Conservation (phyloP, 164 flowering plant genomes). For the Paratinospora sagittata region DNA sequence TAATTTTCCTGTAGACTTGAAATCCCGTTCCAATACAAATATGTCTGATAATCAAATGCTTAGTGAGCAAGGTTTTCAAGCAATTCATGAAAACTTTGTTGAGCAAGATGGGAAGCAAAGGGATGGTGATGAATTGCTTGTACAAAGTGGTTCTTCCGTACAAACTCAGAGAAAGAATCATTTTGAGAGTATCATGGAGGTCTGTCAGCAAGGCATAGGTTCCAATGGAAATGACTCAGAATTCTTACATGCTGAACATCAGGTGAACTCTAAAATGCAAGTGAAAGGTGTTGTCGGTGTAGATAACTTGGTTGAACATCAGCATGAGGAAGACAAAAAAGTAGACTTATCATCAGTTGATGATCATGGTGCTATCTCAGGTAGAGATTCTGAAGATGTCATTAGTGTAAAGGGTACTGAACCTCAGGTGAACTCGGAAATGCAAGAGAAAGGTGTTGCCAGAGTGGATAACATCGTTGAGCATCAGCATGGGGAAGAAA, state of each 20-base stretch:
- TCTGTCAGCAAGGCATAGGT: not conserved
- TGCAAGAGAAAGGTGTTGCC: not conserved
- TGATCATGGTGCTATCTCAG: not conserved
- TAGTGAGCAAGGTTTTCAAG: not conserved
- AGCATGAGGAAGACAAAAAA: not conserved
- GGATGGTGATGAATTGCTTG: slow-evolving; percentile 16
- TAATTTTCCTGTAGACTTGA: slow-evolving; percentile 16
- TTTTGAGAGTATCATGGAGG: slow-evolving; percentile 7
- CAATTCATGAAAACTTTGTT: slow-evolving; percentile 6
- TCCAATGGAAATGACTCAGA: slow-evolving; percentile 8
- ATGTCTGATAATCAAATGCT: not conserved
- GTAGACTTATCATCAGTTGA: not conserved
- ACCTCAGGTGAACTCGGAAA: slow-evolving; percentile 6
- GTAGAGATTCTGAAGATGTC: too few species aligned
- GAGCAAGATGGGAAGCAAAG: slow-evolving; percentile 9
- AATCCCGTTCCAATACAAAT: slow-evolving; percentile 10
- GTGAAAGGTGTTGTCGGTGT: not conserved
- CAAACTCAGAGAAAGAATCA: slow-evolving; percentile 3
- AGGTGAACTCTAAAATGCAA: slow-evolving; percentile 4
- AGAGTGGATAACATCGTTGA: not conserved
- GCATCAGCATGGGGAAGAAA: not conserved
- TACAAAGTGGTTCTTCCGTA: slow-evolving; percentile 10
- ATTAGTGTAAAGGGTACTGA: not conserved
- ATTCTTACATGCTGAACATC: not conserved
- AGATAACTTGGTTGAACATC: not conserved